Percentiles rank a stretch among this genome's conserved stretches.
Conservation (phyloP, 2,329 filamentous ascomycete species). For the Zarea fungicola region DNA sequence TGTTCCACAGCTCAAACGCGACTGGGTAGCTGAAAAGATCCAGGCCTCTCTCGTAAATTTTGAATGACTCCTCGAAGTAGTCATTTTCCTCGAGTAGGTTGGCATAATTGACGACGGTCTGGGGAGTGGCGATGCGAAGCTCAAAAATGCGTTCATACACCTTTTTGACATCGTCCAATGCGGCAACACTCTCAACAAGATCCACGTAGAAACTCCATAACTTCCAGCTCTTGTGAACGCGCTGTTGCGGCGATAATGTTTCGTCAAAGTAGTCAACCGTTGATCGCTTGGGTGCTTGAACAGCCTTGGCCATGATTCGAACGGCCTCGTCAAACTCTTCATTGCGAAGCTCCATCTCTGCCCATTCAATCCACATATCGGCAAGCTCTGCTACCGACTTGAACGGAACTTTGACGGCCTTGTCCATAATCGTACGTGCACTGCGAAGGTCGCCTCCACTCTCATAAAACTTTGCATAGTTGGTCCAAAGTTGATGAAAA, state of each 20-base stretch:
- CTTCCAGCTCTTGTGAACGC: constrained; percentile 99
- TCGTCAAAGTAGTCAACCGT: constrained; percentile 99
- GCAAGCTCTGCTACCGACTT: constrained; percentile 95
- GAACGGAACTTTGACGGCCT: constrained; percentile 95
- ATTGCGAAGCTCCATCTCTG: constrained; percentile 92
- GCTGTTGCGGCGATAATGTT: constrained; percentile 84
- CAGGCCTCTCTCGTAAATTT: constrained; percentile 90
- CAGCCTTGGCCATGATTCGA: constrained; percentile 93
- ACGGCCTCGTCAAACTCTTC: constrained; percentile 95
- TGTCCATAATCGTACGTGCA: constrained; percentile 91
- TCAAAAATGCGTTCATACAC: constrained; percentile 98
- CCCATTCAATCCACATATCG: constrained; percentile 99
- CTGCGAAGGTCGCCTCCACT: constrained; percentile 76
- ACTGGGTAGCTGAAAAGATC: constrained; percentile 99
- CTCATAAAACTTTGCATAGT: constrained; percentile 97
- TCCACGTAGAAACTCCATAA: constrained; percentile 99
- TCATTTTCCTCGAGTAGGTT: constrained; percentile 90
- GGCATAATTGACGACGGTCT: constrained; percentile 97
- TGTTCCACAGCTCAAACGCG: constrained; percentile 96
- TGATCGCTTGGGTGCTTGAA: constrained; percentile 94
- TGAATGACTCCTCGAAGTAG: constrained; percentile 97
- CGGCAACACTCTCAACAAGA: constrained; percentile 88
- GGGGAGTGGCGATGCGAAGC: constrained; percentile 92
- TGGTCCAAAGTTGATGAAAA: constrained; percentile 92
- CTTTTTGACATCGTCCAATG: constrained; percentile 84